These are phyloP conservation scores for Penicillium soppii DNA, from an alignment of 495 filamentous ascomycete species.

Conservation along the genomic window DNA sequence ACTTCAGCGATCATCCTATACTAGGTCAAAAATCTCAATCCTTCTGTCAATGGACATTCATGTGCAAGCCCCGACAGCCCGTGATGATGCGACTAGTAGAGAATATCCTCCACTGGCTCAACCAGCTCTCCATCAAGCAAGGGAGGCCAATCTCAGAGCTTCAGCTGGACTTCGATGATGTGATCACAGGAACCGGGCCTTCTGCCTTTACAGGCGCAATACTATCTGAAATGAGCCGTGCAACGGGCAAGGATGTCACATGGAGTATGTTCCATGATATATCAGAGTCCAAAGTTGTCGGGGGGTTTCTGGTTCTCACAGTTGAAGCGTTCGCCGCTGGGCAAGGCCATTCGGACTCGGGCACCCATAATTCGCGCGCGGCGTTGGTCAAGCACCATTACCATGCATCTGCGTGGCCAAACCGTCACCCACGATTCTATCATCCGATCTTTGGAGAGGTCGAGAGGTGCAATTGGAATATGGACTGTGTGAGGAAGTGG, in stretches of 20 bases:
- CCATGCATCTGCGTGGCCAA: conserved; percentile 63
- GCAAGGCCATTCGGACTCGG: conserved; percentile 63
- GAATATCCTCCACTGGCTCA: conserved; percentile 59
- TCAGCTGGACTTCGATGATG: conserved; percentile 63
- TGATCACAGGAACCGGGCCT: conserved; percentile 65
- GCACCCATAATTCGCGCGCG: conserved; percentile 55
- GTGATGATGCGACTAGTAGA: conserved; percentile 63
- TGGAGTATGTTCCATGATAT: conserved; percentile 61
- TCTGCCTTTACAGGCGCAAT: conserved; percentile 63
- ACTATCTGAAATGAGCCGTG: conserved; percentile 54
- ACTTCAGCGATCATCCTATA: conserved; percentile 58
- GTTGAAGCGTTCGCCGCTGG: conserved; percentile 65
- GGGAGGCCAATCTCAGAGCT: conserved; percentile 51
- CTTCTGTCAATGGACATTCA: conserved; percentile 71
- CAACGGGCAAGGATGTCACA: conserved; percentile 33
- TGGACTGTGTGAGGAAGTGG: conserved; percentile 57
- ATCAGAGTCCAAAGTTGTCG: conserved; percentile 54
- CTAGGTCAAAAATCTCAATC: conserved; percentile 60
- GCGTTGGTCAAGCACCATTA: conserved; percentile 65
- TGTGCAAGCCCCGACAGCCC: conserved; percentile 59
- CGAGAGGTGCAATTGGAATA: conserved; percentile 63
- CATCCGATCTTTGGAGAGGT: conserved; percentile 64
- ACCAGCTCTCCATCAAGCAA: conserved; percentile 53
- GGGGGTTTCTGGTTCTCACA: conserved; percentile 57
- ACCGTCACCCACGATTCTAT: conserved; percentile 53